Evolutionary conservation across 495 filamentous ascomycete genomes (phyloP), one percentile per base, ranked within the genome.

Genomic region (Endocarpon pusillum): DNA sequence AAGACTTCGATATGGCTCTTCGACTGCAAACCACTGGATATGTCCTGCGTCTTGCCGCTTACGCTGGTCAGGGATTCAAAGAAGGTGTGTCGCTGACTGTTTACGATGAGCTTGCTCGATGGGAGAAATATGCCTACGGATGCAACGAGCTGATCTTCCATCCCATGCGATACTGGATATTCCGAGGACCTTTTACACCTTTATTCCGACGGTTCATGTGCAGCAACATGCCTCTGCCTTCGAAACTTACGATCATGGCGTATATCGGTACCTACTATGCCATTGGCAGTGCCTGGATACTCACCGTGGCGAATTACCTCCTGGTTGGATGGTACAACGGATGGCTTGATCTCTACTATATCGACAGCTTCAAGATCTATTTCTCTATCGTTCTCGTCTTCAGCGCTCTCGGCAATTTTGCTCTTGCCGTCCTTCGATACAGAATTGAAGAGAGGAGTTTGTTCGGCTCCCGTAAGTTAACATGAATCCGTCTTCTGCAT

Each of bases 191-290:
- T 11, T 83, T 85, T 56, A 86, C 80, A 0, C 68, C 66, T 7
- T 61, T 86, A 14, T 86, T 86, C 67, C 66, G 62, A 23, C 58
- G 47, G 22, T 86, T 85, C 55, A 54, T 85, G 26, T 61, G 62
- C 47, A 77, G 72, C 46, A 70, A 69, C 49, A 83, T 84, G 47
- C 78, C 75, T 4, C 62, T 86, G 41, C 77, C 78, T 3, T 78
- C 73, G 36, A 86, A 86, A 52, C 54, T 84, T 47, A 84, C 80
- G 21, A 77, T 85, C 43, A 61, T 84, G 45, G 79, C 79, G 0
- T 86, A 86, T 48, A 78, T 86, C 41, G 80, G 81, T n/a, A 85
- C 80, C 11, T 86, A 86, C 57, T 86, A 85, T 51, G 80, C 80
- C 34, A 76, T 86, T 38, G 80, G 67, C 16, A 73, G 75, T 6